Evolutionary conservation across 148 eudicot species (phyloP).

Genomic region (Spergularia bocconei): DNA sequence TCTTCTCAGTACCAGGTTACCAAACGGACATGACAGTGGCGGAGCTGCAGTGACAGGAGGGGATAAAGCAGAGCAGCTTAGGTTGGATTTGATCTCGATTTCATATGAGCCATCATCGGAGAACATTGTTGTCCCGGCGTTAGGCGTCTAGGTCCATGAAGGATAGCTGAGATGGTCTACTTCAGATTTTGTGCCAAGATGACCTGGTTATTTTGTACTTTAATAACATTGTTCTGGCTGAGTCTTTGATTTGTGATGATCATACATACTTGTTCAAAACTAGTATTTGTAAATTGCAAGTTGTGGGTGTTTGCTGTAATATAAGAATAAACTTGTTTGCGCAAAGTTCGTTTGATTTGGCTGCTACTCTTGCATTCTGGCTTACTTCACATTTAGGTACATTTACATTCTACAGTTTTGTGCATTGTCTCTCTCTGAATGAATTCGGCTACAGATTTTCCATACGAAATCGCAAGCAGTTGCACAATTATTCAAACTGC

Average conservation of each 20-base stretch:
- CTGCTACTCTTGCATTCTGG: too few species aligned
- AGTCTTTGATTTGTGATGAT: constrained; percentile 6
- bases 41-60: constrained; percentile 6
- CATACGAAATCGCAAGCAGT: too few species aligned
- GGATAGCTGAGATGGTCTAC: not conserved
- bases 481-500: too few species aligned
- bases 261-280: not conserved
- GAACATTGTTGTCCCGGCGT: constrained; percentile 15
- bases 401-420: too few species aligned
- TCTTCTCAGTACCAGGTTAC: not conserved
- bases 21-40: constrained; percentile 6
- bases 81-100: constrained; percentile 50
- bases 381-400: too few species aligned
- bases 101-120: constrained; percentile 37
- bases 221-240: not conserved
- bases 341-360: too few species aligned
- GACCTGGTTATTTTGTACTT: constrained; percentile 7
- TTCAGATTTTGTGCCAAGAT: constrained; percentile 10
- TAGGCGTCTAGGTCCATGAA: constrained; percentile 8
- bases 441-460: too few species aligned
- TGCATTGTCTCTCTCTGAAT: too few species aligned
- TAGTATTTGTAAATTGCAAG: not conserved
- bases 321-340: too few species aligned
- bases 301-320: not conserved
- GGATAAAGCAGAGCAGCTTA: constrained; percentile 33